Evolutionary conservation across 495 filamentous ascomycete genomes (phyloP).

Genomic region (Wilcoxina mikolae): DNA sequence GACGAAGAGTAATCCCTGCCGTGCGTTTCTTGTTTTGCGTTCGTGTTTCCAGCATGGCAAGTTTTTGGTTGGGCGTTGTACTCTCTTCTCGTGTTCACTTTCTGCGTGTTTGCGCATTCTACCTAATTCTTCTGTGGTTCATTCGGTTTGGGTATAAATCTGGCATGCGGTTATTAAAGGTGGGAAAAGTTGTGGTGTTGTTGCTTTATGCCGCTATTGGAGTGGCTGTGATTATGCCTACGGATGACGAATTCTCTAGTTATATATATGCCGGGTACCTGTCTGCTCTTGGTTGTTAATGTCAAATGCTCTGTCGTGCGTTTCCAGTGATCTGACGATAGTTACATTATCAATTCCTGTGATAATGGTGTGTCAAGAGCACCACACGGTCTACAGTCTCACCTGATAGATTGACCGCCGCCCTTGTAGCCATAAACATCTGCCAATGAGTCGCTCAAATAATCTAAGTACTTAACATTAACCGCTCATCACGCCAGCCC

Average conservation of each 20-base stretch:
- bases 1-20: conserved; percentile 10
- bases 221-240: not conserved
- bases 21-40: not conserved
- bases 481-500: not conserved
- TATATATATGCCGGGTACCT: too few relatives aligned
- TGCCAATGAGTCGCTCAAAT: too few relatives aligned
- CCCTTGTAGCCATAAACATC: too few relatives aligned
- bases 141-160: not conserved
- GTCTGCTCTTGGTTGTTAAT: too few relatives aligned
- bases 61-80: not conserved
- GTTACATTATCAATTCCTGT: too few relatives aligned
- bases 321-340: too few relatives aligned
- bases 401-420: too few relatives aligned
- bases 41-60: not conserved
- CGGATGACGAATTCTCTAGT: too few relatives aligned
- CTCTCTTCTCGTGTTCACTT: not conserved
- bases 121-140: not conserved
- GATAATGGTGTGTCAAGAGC: too few relatives aligned
- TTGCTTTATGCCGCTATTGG: not conserved
- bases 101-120: not conserved
- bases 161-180: not conserved
- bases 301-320: too few relatives aligned
- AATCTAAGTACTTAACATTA: too few relatives aligned
- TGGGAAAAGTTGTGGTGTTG: not conserved
- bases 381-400: too few relatives aligned